Evolutionary conservation across 116 monocot species (phyloP), one percentile per base, ranked within the genome.

Genomic region (Trichopus zeylanicus): DNA sequence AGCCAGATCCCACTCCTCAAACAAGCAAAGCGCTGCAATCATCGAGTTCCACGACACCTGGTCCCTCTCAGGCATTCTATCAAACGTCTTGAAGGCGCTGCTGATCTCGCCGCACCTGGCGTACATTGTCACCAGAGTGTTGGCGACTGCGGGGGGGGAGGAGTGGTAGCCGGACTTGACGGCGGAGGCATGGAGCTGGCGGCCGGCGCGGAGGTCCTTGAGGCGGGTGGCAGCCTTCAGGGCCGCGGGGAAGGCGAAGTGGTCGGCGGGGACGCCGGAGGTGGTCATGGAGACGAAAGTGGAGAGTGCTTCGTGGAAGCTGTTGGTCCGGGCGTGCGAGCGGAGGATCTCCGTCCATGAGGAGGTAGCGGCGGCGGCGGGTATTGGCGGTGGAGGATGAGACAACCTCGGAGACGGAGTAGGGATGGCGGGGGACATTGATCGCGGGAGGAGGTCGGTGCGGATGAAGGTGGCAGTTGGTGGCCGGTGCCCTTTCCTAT

Each of bases 191-290:
- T 93, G 93, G 53, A 93, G 56, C 73, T 88, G 85, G 33, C 56
- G 23, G 47, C 86, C 93, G 11, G 63, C 24, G 49, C 53, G n/a
- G 46, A 60, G 31, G 70, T 76, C 60, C 13, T 58, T 72, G 57
- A 93, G 66, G 34, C 70, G 72, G 5, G 85, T 58, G 61, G 75
- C 78, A 31, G 93, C 72, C 38, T 85, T 89, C 61, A 86, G 62
- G 55, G 68, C 89, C 1, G 93, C 89, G 24, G 93, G 93, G 71
- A 93, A 86, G 29, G 85, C 70, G 63, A 83, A 85, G 70, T 88
- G 74, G 75, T 93, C 82, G 2, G 89, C 82, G 7, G 51, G 31
- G 52, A 77, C 31, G 15, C 75, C 75, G 51, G 72, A 32, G 39
- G 64, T 19, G 68, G 75, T 71, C 86, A 89, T 82, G 65, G 72